These are phyloP conservation scores for Naematelia encephala DNA, from an alignment of 768 basidiomycete genomes.

Conservation along the genomic window DNA sequence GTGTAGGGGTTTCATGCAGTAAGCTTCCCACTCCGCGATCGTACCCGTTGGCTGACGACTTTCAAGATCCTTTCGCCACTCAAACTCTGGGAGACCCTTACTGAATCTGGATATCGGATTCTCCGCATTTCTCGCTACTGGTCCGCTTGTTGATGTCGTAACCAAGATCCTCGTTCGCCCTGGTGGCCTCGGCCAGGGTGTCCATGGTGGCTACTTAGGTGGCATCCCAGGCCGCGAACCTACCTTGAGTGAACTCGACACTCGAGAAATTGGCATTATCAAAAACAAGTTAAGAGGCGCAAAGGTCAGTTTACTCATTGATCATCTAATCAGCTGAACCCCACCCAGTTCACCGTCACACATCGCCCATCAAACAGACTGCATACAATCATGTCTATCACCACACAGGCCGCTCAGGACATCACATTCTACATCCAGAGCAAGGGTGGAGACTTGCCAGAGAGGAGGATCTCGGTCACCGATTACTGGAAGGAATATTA, in stretches of 20 bases:
- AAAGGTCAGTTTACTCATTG: constrained; percentile 18
- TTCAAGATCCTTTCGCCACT: constrained; percentile 47
- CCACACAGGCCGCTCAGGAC: constrained; percentile 29
- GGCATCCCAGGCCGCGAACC: constrained; percentile 8
- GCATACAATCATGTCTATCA: constrained; percentile 41
- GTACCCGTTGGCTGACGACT: background rate
- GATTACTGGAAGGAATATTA: constrained; percentile 42
- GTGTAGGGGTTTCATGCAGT: constrained; percentile 50
- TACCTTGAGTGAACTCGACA: constrained; percentile 15
- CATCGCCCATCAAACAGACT: constrained; percentile 34
- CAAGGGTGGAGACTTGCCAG: constrained; percentile 26
- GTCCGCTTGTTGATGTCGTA: constrained; percentile 46
- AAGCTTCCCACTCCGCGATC: constrained; percentile 6
- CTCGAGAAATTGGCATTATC: constrained; percentile 19
- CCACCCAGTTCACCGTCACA: constrained; percentile 39
- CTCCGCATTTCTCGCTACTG: constrained; percentile 47
- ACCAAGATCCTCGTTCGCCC: constrained; percentile 31
- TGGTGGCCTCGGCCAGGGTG: constrained; percentile 19
- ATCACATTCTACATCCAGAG: constrained; percentile 41
- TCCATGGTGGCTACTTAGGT: constrained; percentile 16
- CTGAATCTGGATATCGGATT: constrained; percentile 49
- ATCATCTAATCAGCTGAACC: background rate
- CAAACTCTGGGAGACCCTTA: constrained; percentile 37
- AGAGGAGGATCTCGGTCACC: constrained; percentile 28
- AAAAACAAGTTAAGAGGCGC: constrained; percentile 35